phyloP scores from a whole-genome alignment of 2,329 filamentous ascomycete species.

The Fusarium concolor region DNA sequence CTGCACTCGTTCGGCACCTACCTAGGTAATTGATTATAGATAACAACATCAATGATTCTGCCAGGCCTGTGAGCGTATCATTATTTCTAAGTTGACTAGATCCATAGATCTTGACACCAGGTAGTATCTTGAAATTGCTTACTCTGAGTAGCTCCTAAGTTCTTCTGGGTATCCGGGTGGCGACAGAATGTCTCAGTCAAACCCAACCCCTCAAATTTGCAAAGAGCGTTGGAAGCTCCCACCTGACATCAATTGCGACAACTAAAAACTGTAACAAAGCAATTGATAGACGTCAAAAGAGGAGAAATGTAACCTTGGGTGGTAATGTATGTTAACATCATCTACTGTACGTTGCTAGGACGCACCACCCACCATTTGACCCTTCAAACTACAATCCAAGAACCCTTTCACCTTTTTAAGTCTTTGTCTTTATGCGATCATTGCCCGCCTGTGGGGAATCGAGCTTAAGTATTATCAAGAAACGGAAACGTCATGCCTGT shows the following conservation, averaged over 20 bases:
- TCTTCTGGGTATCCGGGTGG: not conserved
- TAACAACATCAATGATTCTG: no score
- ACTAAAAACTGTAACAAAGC: constrained; percentile 21
- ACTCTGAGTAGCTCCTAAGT: not conserved
- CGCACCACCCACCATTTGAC: not conserved
- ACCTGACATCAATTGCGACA: constrained; percentile 15
- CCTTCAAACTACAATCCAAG: not conserved
- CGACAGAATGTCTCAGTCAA: constrained; percentile 15
- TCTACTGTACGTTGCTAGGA: not conserved
- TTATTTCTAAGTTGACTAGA: not conserved
- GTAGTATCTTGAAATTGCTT: not conserved
- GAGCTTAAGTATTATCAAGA: not conserved
- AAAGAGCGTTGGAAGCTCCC: not conserved
- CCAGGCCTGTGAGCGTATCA: no score
- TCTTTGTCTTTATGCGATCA: not conserved
- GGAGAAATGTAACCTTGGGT: constrained; percentile 36
- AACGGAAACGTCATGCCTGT: not conserved
- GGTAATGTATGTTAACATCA: not conserved
- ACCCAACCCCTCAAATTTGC: constrained; percentile 8
- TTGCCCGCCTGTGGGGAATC: constrained; percentile 13
- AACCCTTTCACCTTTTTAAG: not conserved
- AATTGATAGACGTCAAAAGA: constrained; percentile 14
- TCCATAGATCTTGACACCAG: not conserved
- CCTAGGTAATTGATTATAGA: no score
- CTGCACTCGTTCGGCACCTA: no score